These are phyloP conservation scores for Luvunga scandens DNA, from an alignment of 345 rosid species.

Conservation along the genomic window DNA sequence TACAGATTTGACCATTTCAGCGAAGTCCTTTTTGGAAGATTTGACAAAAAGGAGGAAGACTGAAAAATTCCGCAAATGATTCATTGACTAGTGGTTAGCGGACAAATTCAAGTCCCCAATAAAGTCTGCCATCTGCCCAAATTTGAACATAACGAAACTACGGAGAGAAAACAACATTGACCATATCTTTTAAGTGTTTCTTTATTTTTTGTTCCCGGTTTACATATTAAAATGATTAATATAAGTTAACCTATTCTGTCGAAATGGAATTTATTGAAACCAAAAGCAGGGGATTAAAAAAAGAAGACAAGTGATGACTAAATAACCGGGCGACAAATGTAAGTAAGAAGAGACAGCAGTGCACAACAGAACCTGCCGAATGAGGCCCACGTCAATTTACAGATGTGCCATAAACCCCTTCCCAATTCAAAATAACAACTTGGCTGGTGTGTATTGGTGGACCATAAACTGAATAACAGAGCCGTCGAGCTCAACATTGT, in stretches of 20 bases:
- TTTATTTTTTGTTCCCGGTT: too few species aligned
- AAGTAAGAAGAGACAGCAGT: background rate
- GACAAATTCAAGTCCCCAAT: background rate
- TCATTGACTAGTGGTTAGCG: background rate
- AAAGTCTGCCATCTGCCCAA: background rate
- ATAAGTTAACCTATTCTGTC: background rate
- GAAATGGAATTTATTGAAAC: background rate
- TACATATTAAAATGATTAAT: too few species aligned
- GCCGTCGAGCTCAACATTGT: background rate
- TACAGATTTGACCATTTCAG: background rate
- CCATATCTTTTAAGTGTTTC: background rate
- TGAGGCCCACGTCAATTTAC: conserved; percentile 1
- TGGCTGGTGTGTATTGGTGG: background rate
- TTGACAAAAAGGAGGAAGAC: background rate
- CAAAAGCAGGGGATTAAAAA: background rate
- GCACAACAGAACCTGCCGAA: background rate
- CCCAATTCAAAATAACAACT: background rate
- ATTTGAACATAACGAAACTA: background rate
- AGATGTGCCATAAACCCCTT: background rate
- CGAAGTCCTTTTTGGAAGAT: background rate
- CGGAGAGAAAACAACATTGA: background rate
- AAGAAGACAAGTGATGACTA: background rate
- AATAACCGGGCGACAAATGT: background rate
- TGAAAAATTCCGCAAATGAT: background rate
- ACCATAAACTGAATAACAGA: background rate